Conservation (phyloP, 805 yeast species). For the Kodamaea lidongshanica region DNA sequence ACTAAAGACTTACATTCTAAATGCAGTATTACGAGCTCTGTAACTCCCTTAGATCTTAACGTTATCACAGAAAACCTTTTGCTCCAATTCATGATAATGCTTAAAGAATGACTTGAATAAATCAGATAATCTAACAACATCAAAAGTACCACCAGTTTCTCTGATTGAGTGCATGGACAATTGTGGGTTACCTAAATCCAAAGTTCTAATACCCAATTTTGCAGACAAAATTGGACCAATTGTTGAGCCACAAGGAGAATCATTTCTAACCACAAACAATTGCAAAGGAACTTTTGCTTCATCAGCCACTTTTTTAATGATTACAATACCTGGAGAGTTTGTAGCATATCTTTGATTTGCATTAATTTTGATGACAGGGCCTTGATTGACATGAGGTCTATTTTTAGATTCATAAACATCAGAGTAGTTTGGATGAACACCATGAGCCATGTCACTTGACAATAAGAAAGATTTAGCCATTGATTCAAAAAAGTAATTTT, state of each 20-base stretch:
- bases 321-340: constrained; percentile 80
- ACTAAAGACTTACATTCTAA: too few species aligned
- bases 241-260: constrained; percentile 92
- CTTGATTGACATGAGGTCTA: constrained; percentile 74
- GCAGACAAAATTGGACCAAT: constrained; percentile 93
- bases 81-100: constrained; percentile 24
- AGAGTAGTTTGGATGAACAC: constrained; percentile 88
- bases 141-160: constrained; percentile 82
- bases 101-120: constrained; percentile 61
- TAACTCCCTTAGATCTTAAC: constrained; percentile 10
- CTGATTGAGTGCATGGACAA: constrained; percentile 90
- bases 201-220: constrained; percentile 76
- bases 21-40: too few species aligned
- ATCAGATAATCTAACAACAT: constrained; percentile 55
- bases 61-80: constrained; percentile 21
- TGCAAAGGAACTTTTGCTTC: constrained; percentile 74
- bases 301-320: constrained; percentile 68
- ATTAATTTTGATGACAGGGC: constrained; percentile 89
- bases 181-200: constrained; percentile 89
- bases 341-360: constrained; percentile 96
- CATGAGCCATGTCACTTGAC: constrained; percentile 96
- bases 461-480: constrained; percentile 77
- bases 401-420: constrained; percentile 71
- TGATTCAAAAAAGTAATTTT: constrained; percentile 41
- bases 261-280: constrained; percentile 87